phyloP scores from a whole-genome alignment of 2,329 filamentous ascomycete species.

The Didymella sp. region DNA sequence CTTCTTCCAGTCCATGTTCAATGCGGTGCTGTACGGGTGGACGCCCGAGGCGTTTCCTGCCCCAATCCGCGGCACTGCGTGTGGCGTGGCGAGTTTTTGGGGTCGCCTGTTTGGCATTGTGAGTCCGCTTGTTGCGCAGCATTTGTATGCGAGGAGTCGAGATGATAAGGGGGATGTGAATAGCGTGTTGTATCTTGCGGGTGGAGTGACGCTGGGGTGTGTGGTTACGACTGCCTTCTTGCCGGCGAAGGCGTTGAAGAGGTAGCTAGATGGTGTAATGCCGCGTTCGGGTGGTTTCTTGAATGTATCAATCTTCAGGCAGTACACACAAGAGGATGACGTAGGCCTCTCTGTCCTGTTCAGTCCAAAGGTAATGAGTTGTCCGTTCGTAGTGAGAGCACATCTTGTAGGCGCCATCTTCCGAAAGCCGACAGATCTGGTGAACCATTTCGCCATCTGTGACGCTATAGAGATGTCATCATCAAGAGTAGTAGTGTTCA shows the following conservation, averaged over 20 bases:
- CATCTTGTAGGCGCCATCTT: too few species aligned
- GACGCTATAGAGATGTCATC: too few species aligned
- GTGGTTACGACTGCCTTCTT: constrained; percentile 60
- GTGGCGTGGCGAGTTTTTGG: constrained; percentile 66
- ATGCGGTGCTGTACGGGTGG: constrained; percentile 60
- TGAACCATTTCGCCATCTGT: too few species aligned
- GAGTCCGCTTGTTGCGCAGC: constrained; percentile 62
- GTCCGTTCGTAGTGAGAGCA: too few species aligned
- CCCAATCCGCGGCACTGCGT: constrained; percentile 59
- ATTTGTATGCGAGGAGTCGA: constrained; percentile 43
- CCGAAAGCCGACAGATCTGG: too few species aligned
- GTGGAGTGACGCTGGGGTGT: constrained; percentile 61
- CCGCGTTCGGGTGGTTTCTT: not conserved
- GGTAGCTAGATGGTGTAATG: not conserved
- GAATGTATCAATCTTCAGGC: too few species aligned
- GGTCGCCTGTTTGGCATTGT: constrained; percentile 65
- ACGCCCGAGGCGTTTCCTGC: constrained; percentile 62
- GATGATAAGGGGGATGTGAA: constrained; percentile 53
- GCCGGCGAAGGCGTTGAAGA: constrained; percentile 44
- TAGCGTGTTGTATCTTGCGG: constrained; percentile 63
- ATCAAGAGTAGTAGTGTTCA: too few species aligned
- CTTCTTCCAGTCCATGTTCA: constrained; percentile 62
- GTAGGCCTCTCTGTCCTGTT: too few species aligned
- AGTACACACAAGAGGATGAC: too few species aligned
- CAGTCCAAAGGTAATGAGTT: too few species aligned